phyloP scores from a whole-genome alignment of 148 eudicot species.

The Amaranthus palmeri region DNA sequence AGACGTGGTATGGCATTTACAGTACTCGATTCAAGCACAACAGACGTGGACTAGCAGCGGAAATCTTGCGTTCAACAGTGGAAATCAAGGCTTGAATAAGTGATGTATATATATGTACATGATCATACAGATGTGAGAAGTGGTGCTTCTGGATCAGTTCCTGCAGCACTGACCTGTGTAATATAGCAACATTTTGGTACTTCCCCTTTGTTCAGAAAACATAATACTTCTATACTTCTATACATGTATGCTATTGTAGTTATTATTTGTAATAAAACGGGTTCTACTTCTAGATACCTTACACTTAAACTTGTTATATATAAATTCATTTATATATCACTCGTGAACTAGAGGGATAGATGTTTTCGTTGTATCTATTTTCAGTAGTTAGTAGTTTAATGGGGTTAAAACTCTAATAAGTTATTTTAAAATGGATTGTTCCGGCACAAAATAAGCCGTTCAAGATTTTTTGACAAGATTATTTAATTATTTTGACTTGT shows the following conservation, averaged over 20 bases:
- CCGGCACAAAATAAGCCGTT: too few species aligned
- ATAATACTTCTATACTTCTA: conserved; percentile 1
- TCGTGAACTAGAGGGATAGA: too few species aligned
- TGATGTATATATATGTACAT: not conserved
- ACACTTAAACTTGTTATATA: too few species aligned
- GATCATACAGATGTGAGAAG: not conserved
- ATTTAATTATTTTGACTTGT: too few species aligned
- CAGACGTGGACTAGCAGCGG: conserved; percentile 93
- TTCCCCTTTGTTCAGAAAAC: not conserved
- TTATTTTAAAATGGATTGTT: too few species aligned
- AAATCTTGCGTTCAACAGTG: conserved; percentile 54
- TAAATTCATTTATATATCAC: too few species aligned
- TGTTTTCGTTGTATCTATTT: too few species aligned
- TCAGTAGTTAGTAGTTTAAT: too few species aligned
- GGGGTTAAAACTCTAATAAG: too few species aligned
- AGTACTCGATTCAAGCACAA: conserved; percentile 90
- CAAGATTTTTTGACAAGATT: too few species aligned
- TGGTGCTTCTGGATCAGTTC: not conserved
- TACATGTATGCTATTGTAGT: not conserved
- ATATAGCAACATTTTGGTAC: not conserved
- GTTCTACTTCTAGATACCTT: rapidly evolving
- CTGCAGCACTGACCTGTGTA: conserved; percentile 6
- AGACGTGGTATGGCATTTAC: conserved; percentile 90
- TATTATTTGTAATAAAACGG: not conserved
- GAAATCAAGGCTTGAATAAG: conserved; percentile 33